phyloP scores from a whole-genome alignment of 2,329 filamentous ascomycete species.

The Paecilomyces formosus region DNA sequence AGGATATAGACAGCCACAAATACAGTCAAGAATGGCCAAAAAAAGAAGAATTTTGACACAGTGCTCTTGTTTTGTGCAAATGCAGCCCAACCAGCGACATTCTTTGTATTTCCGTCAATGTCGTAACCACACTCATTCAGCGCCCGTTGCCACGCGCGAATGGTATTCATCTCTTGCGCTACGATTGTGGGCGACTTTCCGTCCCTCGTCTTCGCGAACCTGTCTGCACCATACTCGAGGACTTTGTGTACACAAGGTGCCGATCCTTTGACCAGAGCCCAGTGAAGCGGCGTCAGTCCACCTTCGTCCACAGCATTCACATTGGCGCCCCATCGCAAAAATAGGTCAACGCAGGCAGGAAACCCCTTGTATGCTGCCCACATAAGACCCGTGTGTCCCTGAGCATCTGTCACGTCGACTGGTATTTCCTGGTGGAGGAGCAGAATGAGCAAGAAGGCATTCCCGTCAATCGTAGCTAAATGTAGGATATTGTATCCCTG shows the following conservation, averaged over 20 bases:
- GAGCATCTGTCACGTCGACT: conserved; percentile 81
- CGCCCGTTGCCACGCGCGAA: conserved; percentile 72
- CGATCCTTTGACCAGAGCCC: conserved; percentile 91
- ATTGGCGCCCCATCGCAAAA: conserved; percentile 89
- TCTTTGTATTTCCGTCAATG: conserved; percentile 64
- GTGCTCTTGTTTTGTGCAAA: conserved; percentile 70
- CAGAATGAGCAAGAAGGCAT: conserved; percentile 79
- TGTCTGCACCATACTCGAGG: conserved; percentile 89
- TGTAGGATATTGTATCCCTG: conserved; percentile 98
- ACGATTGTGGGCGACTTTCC: conserved; percentile 86
- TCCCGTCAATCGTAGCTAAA: conserved; percentile 94
- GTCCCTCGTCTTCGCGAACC: conserved; percentile 79
- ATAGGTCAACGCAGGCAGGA: conserved; percentile 83
- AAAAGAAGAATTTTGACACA: conserved; percentile 78
- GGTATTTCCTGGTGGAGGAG: conserved; percentile 92
- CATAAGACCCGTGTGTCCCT: conserved; percentile 92
- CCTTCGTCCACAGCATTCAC: conserved; percentile 86
- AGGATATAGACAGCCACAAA: conserved; percentile 64
- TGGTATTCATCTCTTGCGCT: conserved; percentile 83
- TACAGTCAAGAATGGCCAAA: conserved; percentile 76
- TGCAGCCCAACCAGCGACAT: conserved; percentile 63
- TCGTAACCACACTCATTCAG: conserved; percentile 79
- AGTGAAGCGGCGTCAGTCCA: conserved; percentile 90
- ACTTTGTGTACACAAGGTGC: conserved; percentile 85
- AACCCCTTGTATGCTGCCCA: conserved; percentile 99